These are phyloP conservation scores for Penicillium sclerotiorum DNA, from an alignment of 2,329 filamentous ascomycete species.

Conservation along the genomic window DNA sequence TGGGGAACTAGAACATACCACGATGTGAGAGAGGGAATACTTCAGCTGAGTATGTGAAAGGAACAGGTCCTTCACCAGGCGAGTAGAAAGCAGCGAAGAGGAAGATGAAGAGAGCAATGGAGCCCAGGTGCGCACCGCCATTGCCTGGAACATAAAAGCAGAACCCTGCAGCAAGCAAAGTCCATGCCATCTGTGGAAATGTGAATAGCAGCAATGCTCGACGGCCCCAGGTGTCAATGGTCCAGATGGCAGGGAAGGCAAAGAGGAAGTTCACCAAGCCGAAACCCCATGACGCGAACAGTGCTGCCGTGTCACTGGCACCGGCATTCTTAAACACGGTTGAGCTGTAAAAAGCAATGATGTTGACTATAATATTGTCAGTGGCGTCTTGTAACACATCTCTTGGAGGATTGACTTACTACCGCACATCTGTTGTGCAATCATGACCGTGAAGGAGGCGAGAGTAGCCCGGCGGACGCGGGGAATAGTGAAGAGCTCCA, in stretches of 20 bases:
- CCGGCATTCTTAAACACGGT: constrained; percentile 60
- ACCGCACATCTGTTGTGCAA: constrained; percentile 72
- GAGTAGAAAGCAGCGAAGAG: constrained; percentile 68
- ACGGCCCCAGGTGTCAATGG: constrained; percentile 69
- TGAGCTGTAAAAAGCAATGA: constrained; percentile 75
- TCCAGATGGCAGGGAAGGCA: constrained; percentile 66
- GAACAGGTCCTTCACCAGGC: constrained; percentile 62
- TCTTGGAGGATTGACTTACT: constrained; percentile 23
- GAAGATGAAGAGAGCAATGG: constrained; percentile 65
- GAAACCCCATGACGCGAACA: constrained; percentile 67
- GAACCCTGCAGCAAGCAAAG: constrained; percentile 64
- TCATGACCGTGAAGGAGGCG: constrained; percentile 79
- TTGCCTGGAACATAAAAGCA: constrained; percentile 55
- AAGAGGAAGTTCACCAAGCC: constrained; percentile 68
- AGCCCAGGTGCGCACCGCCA: constrained; percentile 51
- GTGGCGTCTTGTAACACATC: neutral
- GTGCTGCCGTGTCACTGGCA: constrained; percentile 56
- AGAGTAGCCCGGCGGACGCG: constrained; percentile 64
- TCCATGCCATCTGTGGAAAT: constrained; percentile 69
- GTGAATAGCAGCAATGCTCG: constrained; percentile 65
- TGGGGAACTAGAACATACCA: constrained; percentile 35
- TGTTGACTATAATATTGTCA: constrained; percentile 54
- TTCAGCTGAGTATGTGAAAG: constrained; percentile 58
- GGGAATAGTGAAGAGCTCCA: constrained; percentile 54
- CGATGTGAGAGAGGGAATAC: constrained; percentile 59